Base-by-base conservation (phyloP, 192 early-diverging fungal species). In the Mycoemilia scoparia region DNA sequence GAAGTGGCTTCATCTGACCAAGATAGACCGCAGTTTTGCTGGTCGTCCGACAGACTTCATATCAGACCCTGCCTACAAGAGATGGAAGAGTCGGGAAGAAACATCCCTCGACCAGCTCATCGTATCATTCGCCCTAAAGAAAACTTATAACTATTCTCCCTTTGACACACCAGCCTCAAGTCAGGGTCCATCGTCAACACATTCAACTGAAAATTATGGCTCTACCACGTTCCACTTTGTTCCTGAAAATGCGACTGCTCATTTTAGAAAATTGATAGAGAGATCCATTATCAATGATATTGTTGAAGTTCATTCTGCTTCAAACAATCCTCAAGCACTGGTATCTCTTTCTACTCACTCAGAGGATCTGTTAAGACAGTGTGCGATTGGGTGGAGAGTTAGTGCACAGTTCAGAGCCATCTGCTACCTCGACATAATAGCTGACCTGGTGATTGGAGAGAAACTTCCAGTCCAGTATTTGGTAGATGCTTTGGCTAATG, bases 31-130 rank as follows among this genome's bases (percentile, higher is more conserved):
- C 24, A 54, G 54, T 38, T 64, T 64, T 49, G 49, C 55, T 8
- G 60, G 60, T 3, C 49, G 39, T 25, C 60, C 60, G 0, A 51
- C 39, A 4, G 32, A 57, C 31, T 64, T 64, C 35, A 35, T 45
- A 17, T 41, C 50, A 4, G 29, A 18, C 5, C 54, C 53, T 16
- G 46, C 50, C 17, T 64, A 64, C 34, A 41, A 39, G 1, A 17
- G 49, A 22, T 64, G 60, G 60, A 64, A 64, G 50, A 49, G 53
- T 21, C 60, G 60, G 38, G 60, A 64, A 32, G 43, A 50, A 24
- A 57, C 47, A 2, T 37, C 40, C 29, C 55, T 64, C 7, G 55
- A 58, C 38, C 60, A 64, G 46, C 46, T 64, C 15, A 58, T 64
- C 11, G 40, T 51, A 19, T 37, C 55, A 20, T 58, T 41, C 13